Base-by-base conservation (phyloP, 2,329 filamentous ascomycete genomes). In the Pyricularia pennisetigena region DNA sequence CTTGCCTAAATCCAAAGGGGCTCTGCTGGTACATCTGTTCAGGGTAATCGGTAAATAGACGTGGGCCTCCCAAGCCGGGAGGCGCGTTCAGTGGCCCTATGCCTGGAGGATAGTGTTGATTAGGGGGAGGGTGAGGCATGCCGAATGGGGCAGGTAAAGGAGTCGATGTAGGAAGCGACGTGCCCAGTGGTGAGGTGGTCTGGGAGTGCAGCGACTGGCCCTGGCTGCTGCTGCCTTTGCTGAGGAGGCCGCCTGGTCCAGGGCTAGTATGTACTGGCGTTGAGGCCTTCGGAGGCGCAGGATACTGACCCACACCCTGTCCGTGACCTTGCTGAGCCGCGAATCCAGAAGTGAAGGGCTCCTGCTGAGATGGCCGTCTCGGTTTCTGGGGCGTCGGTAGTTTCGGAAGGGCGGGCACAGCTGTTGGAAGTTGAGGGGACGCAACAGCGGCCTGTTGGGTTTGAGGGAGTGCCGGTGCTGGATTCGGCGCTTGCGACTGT, bases 391-490 rank as follows among this genome's bases (percentile, higher is more conserved):
- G 92, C 14, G 92, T 94, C 5, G 93, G 88, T 24, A 89, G 89
- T 76, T 97, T 97, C 14, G 93, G 89, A 64, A 97, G 80, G 29
- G 88, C 89, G 8, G 95, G 94, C 41, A 92, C 95, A 10, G 91
- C 90, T 70, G 92, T 83, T 30, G 90, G 82, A 66, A 94, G 86
- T 75, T 93, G 92, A 8, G 94, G 94, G 20, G 94, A 97, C 65
- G 88, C 87, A 71, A 90, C 84, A 69, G 81, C 83, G 35, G 85
- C 81, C 68, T 85, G 78, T 64, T 85, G 83, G 71, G 90, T 89
- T 67, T 88, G 83, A 71, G 88, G 88, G 71, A 86, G 75, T 63
- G 80, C 82, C 3, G 86, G 83, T 77, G 7, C 80, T 75, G 30
- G 77, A 68, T 79, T 81, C 72, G 26, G 72, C 71, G 65, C 70